These are phyloP conservation scores for Tuber melanosporum DNA, from an alignment of 495 filamentous ascomycete genomes.

Conservation along the genomic window DNA sequence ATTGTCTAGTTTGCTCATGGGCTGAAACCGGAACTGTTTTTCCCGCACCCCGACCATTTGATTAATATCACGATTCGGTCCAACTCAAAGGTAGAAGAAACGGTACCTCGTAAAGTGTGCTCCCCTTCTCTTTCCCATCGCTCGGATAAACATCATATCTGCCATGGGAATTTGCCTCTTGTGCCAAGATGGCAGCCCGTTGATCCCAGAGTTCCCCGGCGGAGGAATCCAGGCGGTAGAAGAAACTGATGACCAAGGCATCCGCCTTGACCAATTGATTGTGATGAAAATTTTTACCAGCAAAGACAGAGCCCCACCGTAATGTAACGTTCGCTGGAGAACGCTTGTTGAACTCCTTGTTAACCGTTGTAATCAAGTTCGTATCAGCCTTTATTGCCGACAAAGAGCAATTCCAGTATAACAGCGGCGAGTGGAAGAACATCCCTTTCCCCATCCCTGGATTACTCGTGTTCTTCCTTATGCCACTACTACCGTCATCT, in stretches of 20 bases:
- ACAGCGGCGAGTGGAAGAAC: conserved; percentile 65
- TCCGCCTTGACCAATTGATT: conserved; percentile 58
- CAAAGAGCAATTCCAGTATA: conserved; percentile 64
- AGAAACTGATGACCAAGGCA: conserved; percentile 64
- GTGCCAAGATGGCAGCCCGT: conserved; percentile 48
- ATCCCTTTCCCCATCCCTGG: conserved; percentile 17
- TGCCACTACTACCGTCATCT: background rate
- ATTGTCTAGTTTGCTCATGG: conserved; percentile 57
- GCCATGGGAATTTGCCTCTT: conserved; percentile 38
- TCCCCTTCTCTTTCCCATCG: conserved; percentile 49
- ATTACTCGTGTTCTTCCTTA: conserved; percentile 47
- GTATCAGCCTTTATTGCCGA: conserved; percentile 51
- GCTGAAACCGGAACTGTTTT: conserved; percentile 62
- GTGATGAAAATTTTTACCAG: conserved; percentile 62
- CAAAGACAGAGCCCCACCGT: conserved; percentile 66
- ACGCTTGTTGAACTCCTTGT: conserved; percentile 49
- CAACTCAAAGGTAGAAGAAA: conserved; percentile 38
- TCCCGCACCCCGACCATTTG: conserved; percentile 38
- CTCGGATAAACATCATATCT: conserved; percentile 58
- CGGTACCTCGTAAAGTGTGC: conserved; percentile 55
- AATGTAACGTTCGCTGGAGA: conserved; percentile 63
- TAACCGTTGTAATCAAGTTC: conserved; percentile 60
- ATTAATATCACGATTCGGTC: conserved; percentile 53
- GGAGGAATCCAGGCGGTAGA: conserved; percentile 56
- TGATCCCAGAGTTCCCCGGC: conserved; percentile 56